phyloP scores from a whole-genome alignment of 75 land plant species.

The Pinus albicaulis region DNA sequence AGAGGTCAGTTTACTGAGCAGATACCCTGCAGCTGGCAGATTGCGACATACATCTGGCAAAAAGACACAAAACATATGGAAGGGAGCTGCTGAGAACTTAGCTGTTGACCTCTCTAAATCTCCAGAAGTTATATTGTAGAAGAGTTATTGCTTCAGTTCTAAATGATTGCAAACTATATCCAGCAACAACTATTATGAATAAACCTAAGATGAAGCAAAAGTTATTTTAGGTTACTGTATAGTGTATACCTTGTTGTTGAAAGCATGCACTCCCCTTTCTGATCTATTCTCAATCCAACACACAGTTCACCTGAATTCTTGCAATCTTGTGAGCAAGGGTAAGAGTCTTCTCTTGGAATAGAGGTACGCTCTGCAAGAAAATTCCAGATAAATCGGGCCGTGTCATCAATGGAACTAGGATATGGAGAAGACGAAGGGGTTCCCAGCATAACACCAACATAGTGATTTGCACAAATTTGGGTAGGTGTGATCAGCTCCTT shows the following conservation, averaged over 20 bases:
- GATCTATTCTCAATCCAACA: constrained; percentile 56
- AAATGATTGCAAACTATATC: neutral
- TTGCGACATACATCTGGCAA: neutral
- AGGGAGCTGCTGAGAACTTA: neutral
- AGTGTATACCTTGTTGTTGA: constrained; percentile 85
- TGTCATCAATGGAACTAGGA: constrained; percentile 52
- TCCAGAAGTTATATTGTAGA: neutral
- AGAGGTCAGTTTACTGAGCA: neutral
- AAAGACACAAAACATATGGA: neutral
- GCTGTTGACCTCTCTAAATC: neutral
- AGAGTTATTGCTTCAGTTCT: neutral
- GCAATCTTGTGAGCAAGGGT: constrained; percentile 59
- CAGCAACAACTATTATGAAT: neutral
- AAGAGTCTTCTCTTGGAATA: constrained; percentile 10
- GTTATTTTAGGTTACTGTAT: neutral
- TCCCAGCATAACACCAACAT: constrained; percentile 86
- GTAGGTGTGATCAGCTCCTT: constrained; percentile 60
- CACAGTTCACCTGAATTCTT: constrained; percentile 62
- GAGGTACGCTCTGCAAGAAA: constrained; percentile 86
- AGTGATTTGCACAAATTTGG: constrained; percentile 67
- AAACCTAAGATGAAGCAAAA: constrained; percentile 5
- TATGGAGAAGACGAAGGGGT: constrained; percentile 49
- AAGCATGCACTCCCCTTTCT: constrained; percentile 65
- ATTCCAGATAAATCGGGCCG: constrained; percentile 89
- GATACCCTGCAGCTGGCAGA: neutral